These are phyloP conservation scores for Lactuca saligna DNA, from an alignment of 129 eudicot genomes.

Conservation along the genomic window DNA sequence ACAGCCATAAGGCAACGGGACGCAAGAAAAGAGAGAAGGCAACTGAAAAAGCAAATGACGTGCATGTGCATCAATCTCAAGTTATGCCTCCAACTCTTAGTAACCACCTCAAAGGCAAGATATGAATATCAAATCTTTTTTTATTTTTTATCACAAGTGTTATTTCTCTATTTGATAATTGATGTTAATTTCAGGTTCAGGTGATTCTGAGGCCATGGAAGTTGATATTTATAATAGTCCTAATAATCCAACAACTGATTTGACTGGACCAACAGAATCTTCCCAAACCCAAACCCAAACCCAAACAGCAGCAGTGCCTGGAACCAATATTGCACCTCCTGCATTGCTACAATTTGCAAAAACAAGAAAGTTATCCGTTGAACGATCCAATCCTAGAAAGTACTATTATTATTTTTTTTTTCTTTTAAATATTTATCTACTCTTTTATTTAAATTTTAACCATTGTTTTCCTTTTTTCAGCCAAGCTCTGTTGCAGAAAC, in stretches of 20 bases:
- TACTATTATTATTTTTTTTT: conserved; percentile 19
- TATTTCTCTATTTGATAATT: not conserved
- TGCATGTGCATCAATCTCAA: conserved; percentile 46
- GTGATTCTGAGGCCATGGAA: conserved; percentile 45
- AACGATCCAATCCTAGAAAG: conserved; percentile 71
- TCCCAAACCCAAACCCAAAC: conserved; percentile 36
- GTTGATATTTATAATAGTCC: conserved; percentile 51
- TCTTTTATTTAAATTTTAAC: not conserved
- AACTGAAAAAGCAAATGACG: conserved; percentile 30
- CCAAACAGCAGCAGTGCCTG: conserved; percentile 33
- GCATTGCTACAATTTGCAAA: conserved; percentile 76
- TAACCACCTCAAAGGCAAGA: conserved; percentile 47
- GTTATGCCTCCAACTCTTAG: conserved; percentile 38
- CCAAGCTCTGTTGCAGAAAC: conserved; percentile 72
- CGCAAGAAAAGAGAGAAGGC: conserved; percentile 42
- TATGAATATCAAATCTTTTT: conserved; percentile 19
- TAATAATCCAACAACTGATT: conserved; percentile 31
- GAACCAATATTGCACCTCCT: conserved; percentile 58
- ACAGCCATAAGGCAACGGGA: conserved; percentile 51
- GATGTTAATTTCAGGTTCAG: conserved; percentile 17
- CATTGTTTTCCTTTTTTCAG: conserved; percentile 39
- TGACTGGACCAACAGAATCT: conserved; percentile 56
- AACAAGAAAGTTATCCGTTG: conserved; percentile 70
- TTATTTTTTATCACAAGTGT: not conserved
- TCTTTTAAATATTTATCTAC: not conserved